A percentile compares a stretch with the other conserved stretches of the same genome.
Conservation (phyloP, 2,329 filamentous ascomycete species). For the Ophiognomonia clavigignenti-juglandacearum region DNA sequence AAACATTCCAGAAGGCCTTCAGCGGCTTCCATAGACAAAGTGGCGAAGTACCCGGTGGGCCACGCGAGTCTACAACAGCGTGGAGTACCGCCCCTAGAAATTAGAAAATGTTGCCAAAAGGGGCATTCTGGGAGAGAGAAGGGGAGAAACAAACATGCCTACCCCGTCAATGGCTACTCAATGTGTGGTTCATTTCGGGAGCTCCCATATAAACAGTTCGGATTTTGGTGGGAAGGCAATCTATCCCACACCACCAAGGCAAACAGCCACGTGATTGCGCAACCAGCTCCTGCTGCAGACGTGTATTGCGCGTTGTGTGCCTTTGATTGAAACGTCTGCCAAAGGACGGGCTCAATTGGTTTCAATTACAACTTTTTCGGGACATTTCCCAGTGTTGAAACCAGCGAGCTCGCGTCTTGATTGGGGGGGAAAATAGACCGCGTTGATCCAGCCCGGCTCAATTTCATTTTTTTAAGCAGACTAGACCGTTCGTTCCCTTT, state of each 20-base stretch:
- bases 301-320: no score
- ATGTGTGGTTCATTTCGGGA: no score
- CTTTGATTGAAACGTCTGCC: no score
- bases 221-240: background rate
- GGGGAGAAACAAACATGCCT: no score
- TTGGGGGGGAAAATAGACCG: background rate
- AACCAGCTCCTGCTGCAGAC: no score
- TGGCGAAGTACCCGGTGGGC: background rate
- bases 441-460: background rate
- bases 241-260: background rate
- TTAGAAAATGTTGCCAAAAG: background rate
- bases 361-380: no score
- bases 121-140: no score
- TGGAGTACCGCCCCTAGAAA: background rate
- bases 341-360: no score
- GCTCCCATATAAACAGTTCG: background rate
- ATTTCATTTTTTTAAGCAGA: background rate
- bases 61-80: background rate
- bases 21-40: background rate
- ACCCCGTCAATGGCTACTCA: background rate
- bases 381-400: no score
- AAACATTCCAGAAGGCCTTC: conserved; percentile 6
- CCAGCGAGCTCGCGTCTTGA: no score
- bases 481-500: background rate
- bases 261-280: background rate